These are phyloP conservation scores for Pseudocercospora fuligena DNA, from an alignment of 2,329 filamentous ascomycete species.

Conservation along the genomic window DNA sequence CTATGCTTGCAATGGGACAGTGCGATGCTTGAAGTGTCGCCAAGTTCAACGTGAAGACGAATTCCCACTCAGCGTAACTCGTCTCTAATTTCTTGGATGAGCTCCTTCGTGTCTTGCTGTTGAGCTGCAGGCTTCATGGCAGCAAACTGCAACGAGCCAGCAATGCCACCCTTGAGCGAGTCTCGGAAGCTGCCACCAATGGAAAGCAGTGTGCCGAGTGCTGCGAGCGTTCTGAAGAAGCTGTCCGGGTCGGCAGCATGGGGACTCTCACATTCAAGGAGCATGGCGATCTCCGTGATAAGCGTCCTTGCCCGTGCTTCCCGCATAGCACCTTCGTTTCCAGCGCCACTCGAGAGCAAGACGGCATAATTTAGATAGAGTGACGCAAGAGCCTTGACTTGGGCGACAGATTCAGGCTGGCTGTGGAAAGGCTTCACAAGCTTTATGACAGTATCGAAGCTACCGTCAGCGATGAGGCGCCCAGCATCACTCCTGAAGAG, in stretches of 20 bases:
- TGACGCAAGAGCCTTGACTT: constrained; percentile 81
- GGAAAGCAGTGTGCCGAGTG: constrained; percentile 75
- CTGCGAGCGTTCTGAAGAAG: constrained; percentile 80
- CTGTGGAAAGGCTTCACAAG: constrained; percentile 68
- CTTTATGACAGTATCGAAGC: constrained; percentile 64
- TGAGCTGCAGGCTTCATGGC: constrained; percentile 58
- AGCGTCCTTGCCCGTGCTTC: constrained; percentile 40
- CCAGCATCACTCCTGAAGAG: constrained; percentile 78
- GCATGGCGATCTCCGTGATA: constrained; percentile 39
- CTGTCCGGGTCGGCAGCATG: constrained; percentile 77
- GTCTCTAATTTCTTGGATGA: constrained; percentile 64
- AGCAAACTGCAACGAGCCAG: constrained; percentile 53
- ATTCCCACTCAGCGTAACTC: constrained; percentile 43
- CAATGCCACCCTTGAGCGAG: constrained; percentile 63
- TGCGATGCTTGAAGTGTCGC: neutral
- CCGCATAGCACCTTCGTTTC: constrained; percentile 34
- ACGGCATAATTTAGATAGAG: constrained; percentile 85
- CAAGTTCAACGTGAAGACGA: neutral
- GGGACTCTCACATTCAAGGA: constrained; percentile 41
- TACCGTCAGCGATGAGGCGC: constrained; percentile 60
- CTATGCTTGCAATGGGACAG: neutral
- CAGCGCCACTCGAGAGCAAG: constrained; percentile 57
- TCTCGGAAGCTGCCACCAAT: constrained; percentile 64
- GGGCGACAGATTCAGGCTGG: constrained; percentile 60
- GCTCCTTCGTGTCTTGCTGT: constrained; percentile 64